Base-by-base conservation (phyloP, 139 green algal genomes). In the Closterium sp. region DNA sequence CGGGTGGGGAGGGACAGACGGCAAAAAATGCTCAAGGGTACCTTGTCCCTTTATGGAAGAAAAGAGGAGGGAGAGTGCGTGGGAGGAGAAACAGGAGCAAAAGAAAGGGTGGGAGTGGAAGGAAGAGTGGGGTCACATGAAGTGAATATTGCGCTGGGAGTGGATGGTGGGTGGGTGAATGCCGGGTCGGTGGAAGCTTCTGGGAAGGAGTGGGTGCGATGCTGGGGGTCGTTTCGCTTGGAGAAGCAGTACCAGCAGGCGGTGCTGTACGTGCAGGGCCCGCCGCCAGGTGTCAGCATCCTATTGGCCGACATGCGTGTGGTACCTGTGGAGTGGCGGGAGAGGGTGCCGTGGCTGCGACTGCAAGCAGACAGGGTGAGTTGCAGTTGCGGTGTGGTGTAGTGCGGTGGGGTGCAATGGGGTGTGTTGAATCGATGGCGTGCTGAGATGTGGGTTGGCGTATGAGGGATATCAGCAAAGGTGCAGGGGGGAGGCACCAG, bases 241-340 rank as follows among this genome's bases (percentile, higher is more conserved):
- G 89, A 89, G 83, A 33, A 33, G 16, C n/a, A 69, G 33, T 25
- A 81, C 38, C 9, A n/a, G 31, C 28, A 34, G 9, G 89, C 86
- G 9, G 90, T 76, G 86, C n/a, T 93, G 12, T 93, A 93, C 35
- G 34, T 90, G 28, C 85, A 93, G 69, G 85, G 90, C 64, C 64
- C 90, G 23, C 32, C 28, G 85, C 85, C 90, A 55, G 90, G 90
- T 69, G 90, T 93, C 28, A 87, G 90, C 76, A 34, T 93, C 25
- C 90, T 28, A 35, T 66, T 93, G 35, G 90, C 90, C 85, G 85
- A 90, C 35, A 31, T 92, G 21, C 84, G 33, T 9, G 76, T 92
- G 21, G 32, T 90, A 19, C 16, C 36, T 33, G 89, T 90, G 34
- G 89, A 92, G 16, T 55, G 83, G 33, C 32, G 33, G 34, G 89